Evolutionary conservation across 495 filamentous ascomycete genomes (phyloP), one percentile per base, ranked within the genome.

Genomic region (Hypoxylon trugodes): DNA sequence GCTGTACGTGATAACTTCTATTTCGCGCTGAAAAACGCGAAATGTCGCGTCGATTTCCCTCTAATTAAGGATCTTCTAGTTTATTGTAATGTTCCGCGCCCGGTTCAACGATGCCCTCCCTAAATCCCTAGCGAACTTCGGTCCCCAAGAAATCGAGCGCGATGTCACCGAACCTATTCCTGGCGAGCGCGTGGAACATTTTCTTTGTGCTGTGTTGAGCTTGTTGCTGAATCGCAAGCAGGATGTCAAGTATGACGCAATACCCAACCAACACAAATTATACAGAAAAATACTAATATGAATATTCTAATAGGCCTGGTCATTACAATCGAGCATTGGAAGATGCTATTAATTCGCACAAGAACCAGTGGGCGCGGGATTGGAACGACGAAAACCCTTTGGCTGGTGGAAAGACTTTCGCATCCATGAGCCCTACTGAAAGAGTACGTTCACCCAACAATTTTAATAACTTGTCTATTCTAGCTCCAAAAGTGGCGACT

Each of bases 31-130:
- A 51, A 58, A 57, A 68, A 76, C 77, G 71, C 77, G 71, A 77
- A 70, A 67, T 60, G 59, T 75, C 74, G 75, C 75, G 76, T 76
- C 58, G 10, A 42, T 67, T 54, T 37, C 6, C 19, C 61, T 36
- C 64, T 18, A 78, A 50, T 58, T 66, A 68, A 72, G 12, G 65
- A 46, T 66, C 46, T 53, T 66, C 53, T 64, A 97, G 93, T 96
- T 98, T 75, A 91, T 98, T 75, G 91, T 97, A 65, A 97, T 93
- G 91, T 98, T 97, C 75, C 89, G 94, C 72, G 87, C 91, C 76
- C 90, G 95, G 69, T 98, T 98, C 73, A 87, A 83, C 73, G 92
- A 96, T 36, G 89, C 85, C 56, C 93, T 98, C 61, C 89, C 92
- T 26, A 91, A 92, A 72, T 92, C 90, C 33, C 78, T 96, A 6